These are phyloP conservation scores for Teratosphaeria epicoccoides DNA, from an alignment of 2,329 filamentous ascomycete species.

Conservation along the genomic window DNA sequence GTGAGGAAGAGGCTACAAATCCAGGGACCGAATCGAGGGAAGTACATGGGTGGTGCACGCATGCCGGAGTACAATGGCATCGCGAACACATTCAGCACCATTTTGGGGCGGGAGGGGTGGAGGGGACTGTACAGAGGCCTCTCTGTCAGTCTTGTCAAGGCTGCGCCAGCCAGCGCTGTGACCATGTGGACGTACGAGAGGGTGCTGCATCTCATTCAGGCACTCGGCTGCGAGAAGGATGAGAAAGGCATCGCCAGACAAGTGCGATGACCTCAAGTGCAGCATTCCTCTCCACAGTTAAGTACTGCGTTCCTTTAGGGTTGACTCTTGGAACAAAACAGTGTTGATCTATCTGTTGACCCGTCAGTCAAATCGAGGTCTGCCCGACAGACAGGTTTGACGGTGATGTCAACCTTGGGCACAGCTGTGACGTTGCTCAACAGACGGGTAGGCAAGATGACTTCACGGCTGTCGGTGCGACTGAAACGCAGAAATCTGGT, in stretches of 20 bases:
- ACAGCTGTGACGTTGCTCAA: too few relatives aligned
- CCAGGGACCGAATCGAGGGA: slow-evolving; percentile 71
- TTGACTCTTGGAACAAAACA: too few relatives aligned
- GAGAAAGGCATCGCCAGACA: not conserved
- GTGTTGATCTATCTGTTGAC: too few relatives aligned
- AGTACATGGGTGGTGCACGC: slow-evolving; percentile 59
- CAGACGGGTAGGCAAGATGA: too few relatives aligned
- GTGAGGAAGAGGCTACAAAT: slow-evolving; percentile 90
- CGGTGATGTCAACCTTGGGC: too few relatives aligned
- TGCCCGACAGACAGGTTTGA: too few relatives aligned
- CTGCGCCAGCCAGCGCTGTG: slow-evolving; percentile 81
- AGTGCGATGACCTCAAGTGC: not conserved
- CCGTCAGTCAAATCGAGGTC: too few relatives aligned
- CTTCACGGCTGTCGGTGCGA: too few relatives aligned
- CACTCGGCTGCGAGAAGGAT: slow-evolving; percentile 4
- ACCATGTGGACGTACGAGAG: slow-evolving; percentile 94
- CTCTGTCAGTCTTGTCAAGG: slow-evolving; percentile 81
- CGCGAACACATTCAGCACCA: slow-evolving; percentile 53
- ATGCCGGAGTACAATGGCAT: slow-evolving; percentile 76
- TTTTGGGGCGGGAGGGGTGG: slow-evolving; percentile 61
- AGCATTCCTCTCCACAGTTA: not conserved
- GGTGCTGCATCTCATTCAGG: slow-evolving; percentile 41
- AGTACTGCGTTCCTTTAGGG: too few relatives aligned
- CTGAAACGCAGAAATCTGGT: too few relatives aligned
- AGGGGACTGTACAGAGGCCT: slow-evolving; percentile 80